Conservation (phyloP, 495 filamentous ascomycete genomes). For the Podospora bellae-mahoneyi region DNA sequence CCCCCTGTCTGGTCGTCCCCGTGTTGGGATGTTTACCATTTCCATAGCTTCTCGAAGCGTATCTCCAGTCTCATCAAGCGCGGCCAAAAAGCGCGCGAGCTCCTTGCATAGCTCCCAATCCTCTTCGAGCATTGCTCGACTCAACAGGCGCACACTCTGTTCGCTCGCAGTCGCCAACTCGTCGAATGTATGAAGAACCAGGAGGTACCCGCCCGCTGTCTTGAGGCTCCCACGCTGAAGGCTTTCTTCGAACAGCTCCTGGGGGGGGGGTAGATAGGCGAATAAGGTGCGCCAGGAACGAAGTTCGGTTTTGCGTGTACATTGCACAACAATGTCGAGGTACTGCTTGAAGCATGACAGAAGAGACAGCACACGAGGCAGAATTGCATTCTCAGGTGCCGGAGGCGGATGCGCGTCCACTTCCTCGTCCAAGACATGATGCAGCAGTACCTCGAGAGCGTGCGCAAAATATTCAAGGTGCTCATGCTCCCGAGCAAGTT, state of each 20-base stretch:
- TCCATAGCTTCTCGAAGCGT: conserved; percentile 77
- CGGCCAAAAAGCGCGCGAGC: conserved; percentile 85
- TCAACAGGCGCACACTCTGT: conserved; percentile 77
- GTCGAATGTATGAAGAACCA: conserved; percentile 93
- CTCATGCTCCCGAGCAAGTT: conserved; percentile 76
- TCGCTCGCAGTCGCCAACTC: conserved; percentile 75
- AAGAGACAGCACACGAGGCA: conserved; percentile 84
- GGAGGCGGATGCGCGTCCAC: conserved; percentile 66
- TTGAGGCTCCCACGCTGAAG: conserved; percentile 80
- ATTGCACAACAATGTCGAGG: conserved; percentile 93
- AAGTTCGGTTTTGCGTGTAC: conserved; percentile 94
- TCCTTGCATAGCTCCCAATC: conserved; percentile 99
- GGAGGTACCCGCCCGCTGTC: conserved; percentile 91
- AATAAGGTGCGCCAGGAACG: conserved; percentile 94
- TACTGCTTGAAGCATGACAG: conserved; percentile 86
- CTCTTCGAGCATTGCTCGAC: conserved; percentile 72
- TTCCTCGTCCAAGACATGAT: conserved; percentile 91
- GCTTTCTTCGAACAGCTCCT: conserved; percentile 88
- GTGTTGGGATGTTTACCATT: conserved; percentile 57
- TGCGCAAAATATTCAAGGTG: conserved; percentile 87
- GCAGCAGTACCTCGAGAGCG: conserved; percentile 85
- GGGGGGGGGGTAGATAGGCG: conserved; percentile 79
- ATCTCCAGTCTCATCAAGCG: conserved; percentile 80
- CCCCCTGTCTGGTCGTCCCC: conserved; percentile 34
- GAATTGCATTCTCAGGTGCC: conserved; percentile 64